Evolutionary conservation across 1,139 yeast species (phyloP).

Genomic region (Yarrowia galli): DNA sequence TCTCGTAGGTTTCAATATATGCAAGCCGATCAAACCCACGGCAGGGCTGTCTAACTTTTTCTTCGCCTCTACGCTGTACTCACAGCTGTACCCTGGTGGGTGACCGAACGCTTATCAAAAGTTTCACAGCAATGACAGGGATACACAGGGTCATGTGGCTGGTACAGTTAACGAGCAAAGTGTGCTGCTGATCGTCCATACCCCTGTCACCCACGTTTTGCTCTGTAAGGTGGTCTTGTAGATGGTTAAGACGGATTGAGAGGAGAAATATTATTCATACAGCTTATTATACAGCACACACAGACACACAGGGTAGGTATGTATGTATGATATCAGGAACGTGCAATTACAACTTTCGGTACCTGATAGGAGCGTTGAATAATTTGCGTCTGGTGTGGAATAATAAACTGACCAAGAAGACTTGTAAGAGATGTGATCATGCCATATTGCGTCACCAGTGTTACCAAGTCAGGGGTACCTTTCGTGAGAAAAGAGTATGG

Average conservation of each 20-base stretch:
- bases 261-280: neutral
- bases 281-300: neutral
- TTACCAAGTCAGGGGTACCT: neutral
- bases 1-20: constrained; percentile 17
- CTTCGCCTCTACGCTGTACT: neutral
- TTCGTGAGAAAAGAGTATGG: too few relatives aligned
- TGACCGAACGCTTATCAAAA: neutral
- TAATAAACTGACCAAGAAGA: neutral
- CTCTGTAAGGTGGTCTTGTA: neutral
- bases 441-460: neutral
- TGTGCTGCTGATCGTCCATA: neutral
- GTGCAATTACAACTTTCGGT: neutral
- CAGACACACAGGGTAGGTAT: neutral
- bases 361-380: neutral
- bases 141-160: neutral
- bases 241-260: neutral
- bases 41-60: constrained; percentile 7
- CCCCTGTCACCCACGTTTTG: constrained; percentile 2
- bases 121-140: constrained; percentile 15
- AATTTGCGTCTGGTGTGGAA: too few relatives aligned
- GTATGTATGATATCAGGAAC: neutral
- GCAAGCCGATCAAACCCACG: constrained; percentile 23
- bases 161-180: neutral
- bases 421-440: neutral
- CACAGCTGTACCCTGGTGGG: too few relatives aligned